Base-by-base conservation (phyloP, 164 flowering plant species). In the Akebia trifoliata region DNA sequence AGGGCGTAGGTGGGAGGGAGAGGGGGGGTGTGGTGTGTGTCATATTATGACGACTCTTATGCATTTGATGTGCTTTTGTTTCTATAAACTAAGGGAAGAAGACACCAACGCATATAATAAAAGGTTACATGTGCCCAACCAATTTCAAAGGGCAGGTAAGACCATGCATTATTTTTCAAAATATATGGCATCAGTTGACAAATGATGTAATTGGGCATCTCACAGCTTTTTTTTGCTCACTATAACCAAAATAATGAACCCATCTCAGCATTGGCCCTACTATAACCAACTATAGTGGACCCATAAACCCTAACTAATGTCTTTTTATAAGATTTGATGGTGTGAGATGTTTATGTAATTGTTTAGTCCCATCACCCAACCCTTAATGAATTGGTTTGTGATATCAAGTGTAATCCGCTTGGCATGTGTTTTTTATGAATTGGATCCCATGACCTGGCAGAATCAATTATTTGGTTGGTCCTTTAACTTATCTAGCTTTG, bases 381-480 rank as follows among this genome's bases (percentile, higher is more conserved):
- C 3, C 34, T 9, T 36, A 24, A 22, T 21, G 24, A 43, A n/a
- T 43, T 22, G 9, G 21, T 21, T 18, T 7, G 4, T 24, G 14
- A 21, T 5, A 12, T 30, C 8, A 40, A 31, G 28, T n/a, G 10
- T 57, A 44, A 18, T 57, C 28, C 43, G 31, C 39, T 57, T 44
- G 37, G 39, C 60, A 31, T 57, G 47, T 55, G 60, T 28, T 20
- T 12, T 24, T 21, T 18, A 44, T 57, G 28, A 32, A 1, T 57
- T 42, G 38, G 49, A 43, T 18, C 21, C 37, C 50, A 10, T 57
- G 22, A 31, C 24, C 29, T 31, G 39, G 29, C 39, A 1, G 17
- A 56, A 14, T 43, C 50, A 57, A 40, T 26, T 31, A 28, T 7
- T 30, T 45, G 24, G 6, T 30, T 44, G 35, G 50, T 32, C 7